A percentile compares a stretch with the other conserved stretches of the same genome.
Evolutionary conservation across 306 rosid genomes (phyloP).

Genomic region (Rosa chinensis): DNA sequence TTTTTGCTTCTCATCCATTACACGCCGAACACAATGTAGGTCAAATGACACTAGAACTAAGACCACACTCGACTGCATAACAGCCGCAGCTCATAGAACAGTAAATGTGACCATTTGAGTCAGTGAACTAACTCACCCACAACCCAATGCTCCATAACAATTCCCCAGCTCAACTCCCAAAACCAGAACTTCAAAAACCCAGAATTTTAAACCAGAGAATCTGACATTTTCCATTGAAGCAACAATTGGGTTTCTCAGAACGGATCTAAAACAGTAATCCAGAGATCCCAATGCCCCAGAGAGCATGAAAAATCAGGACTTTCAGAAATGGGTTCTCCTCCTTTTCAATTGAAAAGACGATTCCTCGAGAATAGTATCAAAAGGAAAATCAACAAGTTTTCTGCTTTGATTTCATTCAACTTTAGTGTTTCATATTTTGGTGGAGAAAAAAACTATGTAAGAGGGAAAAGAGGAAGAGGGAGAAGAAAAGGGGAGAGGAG

Average conservation of each 20-base stretch:
- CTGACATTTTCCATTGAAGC: slow-evolving; percentile 10
- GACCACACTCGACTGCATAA: slow-evolving; percentile 7
- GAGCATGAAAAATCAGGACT: slow-evolving; percentile 12
- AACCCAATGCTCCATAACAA: slow-evolving; percentile 13
- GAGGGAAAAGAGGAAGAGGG: neutral
- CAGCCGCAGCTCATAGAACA: neutral
- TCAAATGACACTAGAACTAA: neutral
- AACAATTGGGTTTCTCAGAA: slow-evolving; percentile 29
- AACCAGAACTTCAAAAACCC: neutral
- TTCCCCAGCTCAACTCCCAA: slow-evolving; percentile 5
- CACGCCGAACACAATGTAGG: slow-evolving; percentile 10
- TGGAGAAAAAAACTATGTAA: neutral
- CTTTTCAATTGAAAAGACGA: neutral
- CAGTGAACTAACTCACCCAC: neutral
- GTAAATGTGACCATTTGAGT: neutral
- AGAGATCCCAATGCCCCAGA: slow-evolving; percentile 25
- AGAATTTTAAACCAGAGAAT: neutral
- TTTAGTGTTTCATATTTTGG: neutral
- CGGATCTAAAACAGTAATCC: slow-evolving; percentile 40
- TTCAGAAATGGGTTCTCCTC: slow-evolving; percentile 21
- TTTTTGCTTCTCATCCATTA: neutral
- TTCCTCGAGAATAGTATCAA: neutral
- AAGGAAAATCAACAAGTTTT: neutral
- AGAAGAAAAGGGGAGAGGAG: neutral
- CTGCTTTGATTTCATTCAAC: neutral